Evolutionary conservation across 768 basidiomycete species (phyloP).

Genomic region (Boletales sp.): DNA sequence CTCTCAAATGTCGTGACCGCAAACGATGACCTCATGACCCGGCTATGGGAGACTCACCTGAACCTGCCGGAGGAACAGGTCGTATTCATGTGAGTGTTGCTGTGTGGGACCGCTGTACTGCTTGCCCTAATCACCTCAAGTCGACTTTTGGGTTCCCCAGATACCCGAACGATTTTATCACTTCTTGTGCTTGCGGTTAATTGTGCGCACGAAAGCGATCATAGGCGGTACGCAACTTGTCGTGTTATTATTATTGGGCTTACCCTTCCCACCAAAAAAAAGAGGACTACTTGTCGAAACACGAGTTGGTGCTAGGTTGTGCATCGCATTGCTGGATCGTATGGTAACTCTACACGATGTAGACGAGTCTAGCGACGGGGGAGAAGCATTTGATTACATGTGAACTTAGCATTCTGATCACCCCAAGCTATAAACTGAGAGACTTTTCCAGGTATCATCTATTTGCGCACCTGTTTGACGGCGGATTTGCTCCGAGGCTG

Average conservation of each 20-base stretch:
- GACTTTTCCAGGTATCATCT: conserved; percentile 53
- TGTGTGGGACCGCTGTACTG: neutral
- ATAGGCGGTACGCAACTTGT: conserved; percentile 48
- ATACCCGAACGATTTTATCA: conserved; percentile 56
- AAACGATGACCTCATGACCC: conserved; percentile 55
- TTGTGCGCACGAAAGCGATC: conserved; percentile 55
- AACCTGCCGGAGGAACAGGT: conserved; percentile 68
- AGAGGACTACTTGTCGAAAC: conserved; percentile 52
- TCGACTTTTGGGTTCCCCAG: conserved; percentile 62
- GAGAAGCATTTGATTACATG: conserved; percentile 76
- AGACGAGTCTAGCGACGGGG: conserved; percentile 60
- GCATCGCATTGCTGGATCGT: conserved; percentile 63
- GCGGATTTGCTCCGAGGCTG: conserved; percentile 53
- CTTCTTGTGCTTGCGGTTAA: conserved; percentile 72
- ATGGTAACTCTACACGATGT: conserved; percentile 71
- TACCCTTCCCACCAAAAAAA: conserved; percentile 1
- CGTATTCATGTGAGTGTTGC: conserved; percentile 62
- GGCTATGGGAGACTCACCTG: conserved; percentile 63
- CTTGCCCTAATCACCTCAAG: conserved; percentile 28
- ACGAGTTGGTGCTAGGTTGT: conserved; percentile 59
- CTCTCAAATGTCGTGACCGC: conserved; percentile 83
- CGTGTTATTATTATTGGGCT: conserved; percentile 8
- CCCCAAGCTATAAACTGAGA: conserved; percentile 8
- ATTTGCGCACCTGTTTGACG: conserved; percentile 60
- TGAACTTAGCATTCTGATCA: conserved; percentile 27